Percentiles rank a stretch among this genome's conserved stretches.
These are phyloP conservation scores for Paracorniculantispora psalliotae DNA, from an alignment of 2,329 filamentous ascomycete species.

Conservation along the genomic window DNA sequence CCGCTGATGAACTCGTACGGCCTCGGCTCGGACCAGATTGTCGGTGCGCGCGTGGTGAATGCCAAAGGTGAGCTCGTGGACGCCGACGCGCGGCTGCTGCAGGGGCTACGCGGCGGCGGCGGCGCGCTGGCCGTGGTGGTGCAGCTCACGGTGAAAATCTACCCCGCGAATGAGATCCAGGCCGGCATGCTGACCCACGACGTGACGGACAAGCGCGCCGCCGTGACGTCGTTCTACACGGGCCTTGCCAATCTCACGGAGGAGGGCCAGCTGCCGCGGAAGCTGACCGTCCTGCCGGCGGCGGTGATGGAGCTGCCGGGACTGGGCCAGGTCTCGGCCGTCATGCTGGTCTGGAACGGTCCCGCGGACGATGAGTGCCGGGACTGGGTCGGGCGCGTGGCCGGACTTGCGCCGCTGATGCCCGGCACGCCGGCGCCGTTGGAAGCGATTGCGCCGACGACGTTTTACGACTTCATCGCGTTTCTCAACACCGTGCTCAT, in stretches of 20 bases:
- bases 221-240: slow-evolving; percentile 21
- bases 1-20: slow-evolving; percentile 24
- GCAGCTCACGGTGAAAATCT: slow-evolving; percentile 23
- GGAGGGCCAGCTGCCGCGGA: slow-evolving; percentile 19
- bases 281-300: slow-evolving; percentile 24
- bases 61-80: slow-evolving; percentile 23
- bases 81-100: slow-evolving; percentile 23
- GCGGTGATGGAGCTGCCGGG: slow-evolving; percentile 24
- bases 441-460: slow-evolving; percentile 12
- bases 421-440: slow-evolving; percentile 21
- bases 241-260: slow-evolving; percentile 10
- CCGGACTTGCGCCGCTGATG: slow-evolving; percentile 22
- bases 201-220: slow-evolving; percentile 23
- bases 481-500: slow-evolving; percentile 18
- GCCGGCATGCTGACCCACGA: slow-evolving; percentile 25
- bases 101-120: slow-evolving; percentile 24
- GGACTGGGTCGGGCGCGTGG: slow-evolving; percentile 23
- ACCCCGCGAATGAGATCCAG: slow-evolving; percentile 14
- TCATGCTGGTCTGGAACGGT: slow-evolving; percentile 28
- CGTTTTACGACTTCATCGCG: slow-evolving; percentile 18
- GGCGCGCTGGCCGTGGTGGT: slow-evolving; percentile 22
- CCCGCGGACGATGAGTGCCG: slow-evolving; percentile 25
- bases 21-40: slow-evolving; percentile 32
- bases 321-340: slow-evolving; percentile 23
- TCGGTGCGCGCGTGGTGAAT: slow-evolving; percentile 25